phyloP scores from a whole-genome alignment of 1,284 basidiomycete genomes.

The Fistulina hepatica region DNA sequence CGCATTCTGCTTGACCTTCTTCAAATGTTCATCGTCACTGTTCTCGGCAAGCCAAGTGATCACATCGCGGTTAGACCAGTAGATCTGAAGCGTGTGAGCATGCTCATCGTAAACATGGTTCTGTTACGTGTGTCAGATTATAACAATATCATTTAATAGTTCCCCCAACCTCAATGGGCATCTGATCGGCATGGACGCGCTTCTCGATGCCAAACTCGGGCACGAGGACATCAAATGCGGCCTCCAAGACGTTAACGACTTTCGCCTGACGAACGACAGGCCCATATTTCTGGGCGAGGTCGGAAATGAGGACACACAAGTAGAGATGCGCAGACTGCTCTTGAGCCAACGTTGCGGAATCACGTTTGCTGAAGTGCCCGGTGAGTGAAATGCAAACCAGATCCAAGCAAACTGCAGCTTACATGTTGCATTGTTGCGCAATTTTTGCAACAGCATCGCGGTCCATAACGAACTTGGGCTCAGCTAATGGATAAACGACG shows the following conservation, averaged over 20 bases:
- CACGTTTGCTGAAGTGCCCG: constrained; percentile 57
- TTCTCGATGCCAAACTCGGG: constrained; percentile 98
- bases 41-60: constrained; percentile 91
- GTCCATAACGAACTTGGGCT: constrained; percentile 92
- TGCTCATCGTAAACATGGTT: constrained; percentile 94
- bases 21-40: constrained; percentile 87
- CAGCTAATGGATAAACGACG: constrained; percentile 27
- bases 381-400: constrained; percentile 7
- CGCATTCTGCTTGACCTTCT: constrained; percentile 82
- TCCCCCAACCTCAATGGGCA: constrained; percentile 84
- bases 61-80: constrained; percentile 87
- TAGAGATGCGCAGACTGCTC: constrained; percentile 95
- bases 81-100: constrained; percentile 78
- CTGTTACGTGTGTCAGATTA: constrained; percentile 27
- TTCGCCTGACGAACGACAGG: constrained; percentile 89
- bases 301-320: constrained; percentile 87
- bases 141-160: constrained; percentile 1
- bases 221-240: constrained; percentile 90
- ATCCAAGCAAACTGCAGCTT: constrained; percentile 18
- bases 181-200: constrained; percentile 95
- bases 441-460: constrained; percentile 95
- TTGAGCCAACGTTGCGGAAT: constrained; percentile 84
- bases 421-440: constrained; percentile 97
- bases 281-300: constrained; percentile 89
- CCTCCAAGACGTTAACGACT: constrained; percentile 89